Conservation (phyloP, 306 rosid species). For the Citrullus colocynthis region DNA sequence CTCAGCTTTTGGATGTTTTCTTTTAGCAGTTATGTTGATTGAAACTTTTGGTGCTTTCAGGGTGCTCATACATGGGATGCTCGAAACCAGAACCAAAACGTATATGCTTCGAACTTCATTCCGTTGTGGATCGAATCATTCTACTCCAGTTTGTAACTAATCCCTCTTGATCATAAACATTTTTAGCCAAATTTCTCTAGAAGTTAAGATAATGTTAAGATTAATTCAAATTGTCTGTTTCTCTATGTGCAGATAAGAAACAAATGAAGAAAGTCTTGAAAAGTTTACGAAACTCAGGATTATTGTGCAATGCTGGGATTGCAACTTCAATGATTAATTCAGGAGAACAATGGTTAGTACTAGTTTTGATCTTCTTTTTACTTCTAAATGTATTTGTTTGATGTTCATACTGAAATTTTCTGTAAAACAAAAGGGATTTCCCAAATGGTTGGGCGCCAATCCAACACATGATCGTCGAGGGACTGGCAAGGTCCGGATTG, state of each 20-base stretch:
- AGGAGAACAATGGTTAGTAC: constrained; percentile 58
- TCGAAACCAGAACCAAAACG: constrained; percentile 44
- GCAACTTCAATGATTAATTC: constrained; percentile 65
- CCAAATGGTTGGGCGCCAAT: constrained; percentile 98
- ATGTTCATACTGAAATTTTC: background rate
- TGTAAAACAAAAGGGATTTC: constrained; percentile 54
- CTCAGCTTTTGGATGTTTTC: background rate
- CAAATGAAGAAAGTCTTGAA: constrained; percentile 31
- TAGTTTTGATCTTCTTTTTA: background rate
- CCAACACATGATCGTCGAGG: constrained; percentile 96
- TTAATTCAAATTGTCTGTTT: background rate
- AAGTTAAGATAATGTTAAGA: background rate
- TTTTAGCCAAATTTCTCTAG: background rate
- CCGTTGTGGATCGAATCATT: constrained; percentile 84
- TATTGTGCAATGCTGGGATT: constrained; percentile 44
- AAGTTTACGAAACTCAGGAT: constrained; percentile 55
- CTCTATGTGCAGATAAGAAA: constrained; percentile 25
- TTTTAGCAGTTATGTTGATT: constrained; percentile 12
- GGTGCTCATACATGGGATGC: constrained; percentile 46
- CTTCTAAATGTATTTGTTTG: background rate
- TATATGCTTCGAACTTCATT: constrained; percentile 74
- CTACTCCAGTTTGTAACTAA: constrained; percentile 42
- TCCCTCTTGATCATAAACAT: background rate
- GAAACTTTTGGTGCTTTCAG: constrained; percentile 21
- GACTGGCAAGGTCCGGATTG: constrained; percentile 48